Base-by-base conservation (phyloP, 2,329 filamentous ascomycete genomes). In the Beauveria australis region DNA sequence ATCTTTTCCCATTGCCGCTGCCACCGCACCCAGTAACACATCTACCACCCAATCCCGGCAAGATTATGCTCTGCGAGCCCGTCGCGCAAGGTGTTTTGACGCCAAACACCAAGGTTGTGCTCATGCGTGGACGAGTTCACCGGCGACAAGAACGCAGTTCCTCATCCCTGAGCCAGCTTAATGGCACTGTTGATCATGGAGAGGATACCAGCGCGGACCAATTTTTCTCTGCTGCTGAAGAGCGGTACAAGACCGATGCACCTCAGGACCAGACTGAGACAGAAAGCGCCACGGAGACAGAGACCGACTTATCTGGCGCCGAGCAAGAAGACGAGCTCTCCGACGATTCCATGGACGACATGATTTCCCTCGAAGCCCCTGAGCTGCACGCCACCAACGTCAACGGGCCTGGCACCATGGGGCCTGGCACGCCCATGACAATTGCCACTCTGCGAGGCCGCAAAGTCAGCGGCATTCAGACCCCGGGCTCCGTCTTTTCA, bases 211-310 rank as follows among this genome's bases (percentile, higher is more conserved):
- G 89, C 6, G 96, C 89, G 61, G 93, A 97, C 69, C 88, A 92
- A 66, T 97, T 97, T 76, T 97, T 85, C 73, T 97, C 93, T 6
- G 93, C 93, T 1, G 88, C 91, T 2, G 93, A 97, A 71, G 92
- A 96, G 64, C 83, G 86, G 24, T 75, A 83, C 63, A 83, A 78
- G 67, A 84, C 83, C 16, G 81, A 84, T 61, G 78, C 79, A 8
- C 78, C 79, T 26, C 79, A 81, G 1, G 57, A 59, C 18, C 86
- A 87, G 44, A 65, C 64, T 47, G 83, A 83, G 8, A 81, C 81
- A 6, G 82, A 81, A 59, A 79, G 79, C 1, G 75, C 77, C 8
- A 84, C 83, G 2, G 88, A 89, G 67, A 85, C 84, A 1, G 81
- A 84, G 61, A 79, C 85, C 3, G 85, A 89, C 63, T 71, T 82